Conservation (phyloP, 345 rosid genomes). For the Laguncularia racemosa region DNA sequence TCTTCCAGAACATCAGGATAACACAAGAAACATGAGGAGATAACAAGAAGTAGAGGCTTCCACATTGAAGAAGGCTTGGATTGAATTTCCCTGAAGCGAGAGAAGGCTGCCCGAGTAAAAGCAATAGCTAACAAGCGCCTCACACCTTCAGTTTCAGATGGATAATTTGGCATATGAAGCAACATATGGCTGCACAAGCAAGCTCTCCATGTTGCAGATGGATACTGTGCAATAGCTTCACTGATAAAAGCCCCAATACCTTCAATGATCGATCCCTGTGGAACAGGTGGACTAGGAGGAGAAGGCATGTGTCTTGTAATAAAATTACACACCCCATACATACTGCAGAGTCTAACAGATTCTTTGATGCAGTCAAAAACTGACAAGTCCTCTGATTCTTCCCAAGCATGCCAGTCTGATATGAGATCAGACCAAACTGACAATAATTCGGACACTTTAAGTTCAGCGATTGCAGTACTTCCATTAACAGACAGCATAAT, state of each 20-base stretch:
- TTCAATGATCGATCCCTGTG: constrained; percentile 58
- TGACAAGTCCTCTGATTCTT: constrained; percentile 77
- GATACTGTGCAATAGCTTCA: constrained; percentile 63
- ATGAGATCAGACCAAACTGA: constrained; percentile 69
- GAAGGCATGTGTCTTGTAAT: constrained; percentile 36
- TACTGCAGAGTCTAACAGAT: constrained; percentile 44
- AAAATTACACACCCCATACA: constrained; percentile 47
- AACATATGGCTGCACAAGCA: constrained; percentile 63
- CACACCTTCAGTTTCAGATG: constrained; percentile 45
- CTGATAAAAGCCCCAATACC: constrained; percentile 62
- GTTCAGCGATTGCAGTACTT: constrained; percentile 31
- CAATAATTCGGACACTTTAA: constrained; percentile 53
- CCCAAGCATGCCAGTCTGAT: constrained; percentile 85
- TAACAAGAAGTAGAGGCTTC: constrained; percentile 73
- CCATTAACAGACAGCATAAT: constrained; percentile 52
- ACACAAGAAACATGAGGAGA: constrained; percentile 67
- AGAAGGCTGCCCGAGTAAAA: constrained; percentile 61
- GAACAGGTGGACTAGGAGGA: constrained; percentile 72
- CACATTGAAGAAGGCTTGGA: constrained; percentile 56
- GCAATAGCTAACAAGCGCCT: constrained; percentile 40
- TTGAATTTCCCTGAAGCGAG: constrained; percentile 44
- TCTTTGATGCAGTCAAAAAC: constrained; percentile 79
- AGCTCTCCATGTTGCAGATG: constrained; percentile 76
- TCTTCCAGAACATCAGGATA: constrained; percentile 47
- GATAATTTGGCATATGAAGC: constrained; percentile 58